Base-by-base conservation (phyloP, 495 filamentous ascomycete genomes). In the Gamarada debralockiae region DNA sequence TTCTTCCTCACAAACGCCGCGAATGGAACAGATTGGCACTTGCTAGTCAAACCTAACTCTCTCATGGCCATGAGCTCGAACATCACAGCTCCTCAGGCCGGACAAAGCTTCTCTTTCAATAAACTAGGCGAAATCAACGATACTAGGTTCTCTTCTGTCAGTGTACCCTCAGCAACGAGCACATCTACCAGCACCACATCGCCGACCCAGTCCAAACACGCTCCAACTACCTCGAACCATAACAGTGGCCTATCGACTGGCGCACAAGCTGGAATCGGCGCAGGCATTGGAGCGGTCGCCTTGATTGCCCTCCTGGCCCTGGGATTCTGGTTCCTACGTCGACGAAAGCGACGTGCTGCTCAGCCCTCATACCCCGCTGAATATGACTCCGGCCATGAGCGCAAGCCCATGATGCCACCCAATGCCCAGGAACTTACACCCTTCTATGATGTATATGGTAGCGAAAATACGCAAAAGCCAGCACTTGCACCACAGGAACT, bases 21-120 rank as follows among this genome's bases (percentile, higher is more conserved):
- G 34, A 56, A 56, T 43, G 53, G 53, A 8, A 42, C 53, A 17
- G 45, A 17, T 8, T 56, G 53, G 53, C 39, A 50, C 31, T 12
- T 50, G 22, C 6, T 5, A 3, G 40, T 34, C 17, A 49, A 49
- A 25, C 9, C 10, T 2, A 45, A 56, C 24, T 3, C 2, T 8
- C 27, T 49, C 3, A 42, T 56, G 34, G 21, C 24, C 20, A 56
- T 56, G 53, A 49, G 14, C 10, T 42, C 34, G 9, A 50, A 56
- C 31, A 43, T 56, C 31, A 42, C 53, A 4, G 9, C 36, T 3
- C 34, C 21, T 2, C 45, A 42, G 14, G 17, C 13, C 6, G 37
- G 21, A 14, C 44, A 50, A 34, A 22, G 27, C 6, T 56, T 56
- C 34, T 14, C 3, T 10, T 56, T 50, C 17, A 50, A 9, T 13